A percentile compares a stretch with the other conserved stretches of the same genome.
Conservation (phyloP, 345 rosid species). For the Toxicodendron radicans region DNA sequence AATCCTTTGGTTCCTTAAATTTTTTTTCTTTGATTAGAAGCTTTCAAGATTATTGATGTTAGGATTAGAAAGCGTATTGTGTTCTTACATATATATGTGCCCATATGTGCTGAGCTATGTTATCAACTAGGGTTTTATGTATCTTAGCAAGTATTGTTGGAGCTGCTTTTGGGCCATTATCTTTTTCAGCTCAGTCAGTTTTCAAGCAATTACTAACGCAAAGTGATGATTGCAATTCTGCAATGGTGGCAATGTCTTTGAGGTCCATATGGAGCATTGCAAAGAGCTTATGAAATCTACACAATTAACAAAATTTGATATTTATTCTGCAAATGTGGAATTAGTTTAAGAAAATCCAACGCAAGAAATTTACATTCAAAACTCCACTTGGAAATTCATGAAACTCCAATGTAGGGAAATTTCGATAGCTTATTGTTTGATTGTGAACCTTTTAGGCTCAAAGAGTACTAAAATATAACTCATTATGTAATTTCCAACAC, state of each 20-base stretch:
- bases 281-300: neutral
- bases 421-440: neutral
- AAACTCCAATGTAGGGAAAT: neutral
- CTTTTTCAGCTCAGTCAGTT: neutral
- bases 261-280: neutral
- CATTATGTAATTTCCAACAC: neutral
- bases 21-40: neutral
- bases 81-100: neutral
- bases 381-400: neutral
- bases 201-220: neutral
- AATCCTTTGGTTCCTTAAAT: neutral
- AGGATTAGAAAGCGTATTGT: neutral
- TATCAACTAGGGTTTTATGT: neutral
- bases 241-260: neutral
- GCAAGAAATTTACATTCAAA: constrained; percentile 1
- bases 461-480: neutral
- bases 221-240: neutral
- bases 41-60: neutral
- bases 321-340: neutral
- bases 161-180: neutral
- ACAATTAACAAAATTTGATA: neutral
- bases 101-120: neutral
- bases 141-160: neutral
- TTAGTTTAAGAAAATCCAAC: neutral
- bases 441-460: neutral